Base-by-base conservation (phyloP, 1,284 basidiomycete genomes). In the Austroboletus rostrupii region DNA sequence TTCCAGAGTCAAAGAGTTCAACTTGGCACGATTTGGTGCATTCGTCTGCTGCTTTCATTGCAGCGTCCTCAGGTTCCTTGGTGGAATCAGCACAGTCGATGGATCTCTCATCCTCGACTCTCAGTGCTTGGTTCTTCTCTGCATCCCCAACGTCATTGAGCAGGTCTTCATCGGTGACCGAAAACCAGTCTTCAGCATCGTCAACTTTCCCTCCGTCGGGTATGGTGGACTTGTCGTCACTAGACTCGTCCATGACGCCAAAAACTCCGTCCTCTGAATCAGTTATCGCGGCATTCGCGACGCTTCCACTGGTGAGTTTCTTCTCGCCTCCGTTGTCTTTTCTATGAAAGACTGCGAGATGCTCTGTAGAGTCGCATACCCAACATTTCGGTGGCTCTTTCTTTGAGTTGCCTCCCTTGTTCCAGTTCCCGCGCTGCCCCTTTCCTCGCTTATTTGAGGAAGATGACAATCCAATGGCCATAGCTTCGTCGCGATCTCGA, bases 1-100 rank as follows among this genome's bases (percentile, higher is more conserved):
- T 62, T 0, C 76, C 72, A 1, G 70, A 73, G 52, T 77, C 69
- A 42, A 61, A 70, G 0, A 76, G 35, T 36, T 73, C 65, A 1
- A 54, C 54, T 9, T 13, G 16, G 3, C 12, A 43, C 4, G 31
- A 9, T 3, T 12, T 32, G 10, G 4, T 32, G 31, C 4, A 4
- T 3, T 32, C 5, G 4, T 32, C 31, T n/a, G n/a, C n/a, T n/a
- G n/a, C n/a, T 32, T 11, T 12, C 31, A 32, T 32, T 4, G 31
- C 9, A 10, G 31, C 31, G 14, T 32, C 9, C 31, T 32, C 31
- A 16, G n/a, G n/a, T 31, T 31, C 29, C 13, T 31, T 31, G 13
- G 13, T 13, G 13, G 29, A 31, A 7, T 31, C 29, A 31, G 29
- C 13, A 31, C 29, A 31, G 8, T 31, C 29, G 29, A 31, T 31